Evolutionary conservation across 2,329 filamentous ascomycete species (phyloP).

Genomic region (Knoxdaviesia capensis): DNA sequence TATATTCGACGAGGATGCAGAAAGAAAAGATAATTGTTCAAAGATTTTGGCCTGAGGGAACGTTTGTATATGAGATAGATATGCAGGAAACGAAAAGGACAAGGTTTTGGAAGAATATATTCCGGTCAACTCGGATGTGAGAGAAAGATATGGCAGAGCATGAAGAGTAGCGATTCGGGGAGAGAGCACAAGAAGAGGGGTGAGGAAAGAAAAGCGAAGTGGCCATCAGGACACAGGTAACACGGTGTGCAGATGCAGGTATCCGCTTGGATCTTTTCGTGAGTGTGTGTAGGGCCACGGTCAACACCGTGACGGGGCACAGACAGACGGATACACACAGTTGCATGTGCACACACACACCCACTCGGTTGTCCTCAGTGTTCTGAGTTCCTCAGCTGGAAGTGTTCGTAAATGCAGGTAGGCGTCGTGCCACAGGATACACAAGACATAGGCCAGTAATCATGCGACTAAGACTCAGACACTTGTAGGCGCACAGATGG

Average conservation of each 20-base stretch:
- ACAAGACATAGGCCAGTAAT: too few species aligned
- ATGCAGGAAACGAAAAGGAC: background rate
- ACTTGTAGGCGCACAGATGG: too few species aligned
- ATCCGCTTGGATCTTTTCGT: background rate
- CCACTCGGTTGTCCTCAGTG: too few species aligned
- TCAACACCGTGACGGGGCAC: background rate
- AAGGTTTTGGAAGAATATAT: background rate
- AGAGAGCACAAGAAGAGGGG: too few species aligned
- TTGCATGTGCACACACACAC: too few species aligned
- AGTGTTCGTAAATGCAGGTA: too few species aligned
- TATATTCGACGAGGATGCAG: constrained; percentile 3
- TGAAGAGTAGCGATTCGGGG: background rate
- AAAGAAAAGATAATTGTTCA: background rate
- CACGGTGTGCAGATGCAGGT: background rate
- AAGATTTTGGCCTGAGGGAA: background rate
- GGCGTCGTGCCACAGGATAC: too few species aligned
- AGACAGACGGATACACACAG: background rate
- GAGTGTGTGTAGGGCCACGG: background rate
- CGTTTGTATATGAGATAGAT: background rate
- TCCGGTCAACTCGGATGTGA: background rate
- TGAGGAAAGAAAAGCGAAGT: background rate
- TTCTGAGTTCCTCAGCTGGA: too few species aligned
- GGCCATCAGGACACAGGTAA: background rate
- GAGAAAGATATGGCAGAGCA: background rate
- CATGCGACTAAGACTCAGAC: too few species aligned